Conservation (phyloP, 2,329 filamentous ascomycete species). For the Cryphonectria radicalis region DNA sequence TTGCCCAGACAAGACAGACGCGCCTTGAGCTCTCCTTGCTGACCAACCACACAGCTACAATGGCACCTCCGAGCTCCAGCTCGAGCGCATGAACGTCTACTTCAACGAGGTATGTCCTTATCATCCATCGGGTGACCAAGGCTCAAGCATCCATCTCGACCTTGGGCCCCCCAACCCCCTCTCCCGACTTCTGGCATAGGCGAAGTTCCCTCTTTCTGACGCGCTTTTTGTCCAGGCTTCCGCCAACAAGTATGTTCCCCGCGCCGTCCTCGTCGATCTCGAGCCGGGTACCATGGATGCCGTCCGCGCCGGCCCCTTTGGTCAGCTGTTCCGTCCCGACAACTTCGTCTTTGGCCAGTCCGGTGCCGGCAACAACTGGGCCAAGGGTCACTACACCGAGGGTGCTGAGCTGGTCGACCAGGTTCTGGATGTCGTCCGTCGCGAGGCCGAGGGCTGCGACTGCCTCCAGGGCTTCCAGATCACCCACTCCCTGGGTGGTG, state of each 20-base stretch:
- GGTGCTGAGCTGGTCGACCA: slow-evolving; percentile 98
- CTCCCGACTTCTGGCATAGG: neutral
- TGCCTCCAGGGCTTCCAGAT: slow-evolving; percentile 99
- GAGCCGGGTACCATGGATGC: slow-evolving; percentile 99
- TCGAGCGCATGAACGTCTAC: slow-evolving; percentile 99
- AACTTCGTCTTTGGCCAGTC: slow-evolving; percentile 99
- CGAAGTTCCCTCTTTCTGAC: neutral
- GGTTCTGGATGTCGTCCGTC: slow-evolving; percentile 96
- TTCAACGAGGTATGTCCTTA: slow-evolving; percentile 71
- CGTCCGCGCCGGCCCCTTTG: slow-evolving; percentile 96
- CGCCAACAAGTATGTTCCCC: slow-evolving; percentile 98
- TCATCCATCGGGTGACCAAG: no score
- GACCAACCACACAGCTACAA: slow-evolving; percentile 72
- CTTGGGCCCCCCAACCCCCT: no score
- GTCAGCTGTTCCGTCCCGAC: slow-evolving; percentile 98
- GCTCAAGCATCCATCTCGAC: neutral
- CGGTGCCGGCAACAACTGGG: slow-evolving; percentile 99
- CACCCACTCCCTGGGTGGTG: slow-evolving; percentile 99
- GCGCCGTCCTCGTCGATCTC: slow-evolving; percentile 98
- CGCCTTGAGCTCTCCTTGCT: slow-evolving; percentile 15
- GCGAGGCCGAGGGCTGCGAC: slow-evolving; percentile 98
- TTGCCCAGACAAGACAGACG: neutral
- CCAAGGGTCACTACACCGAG: slow-evolving; percentile 99
- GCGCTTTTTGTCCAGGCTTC: slow-evolving; percentile 66
- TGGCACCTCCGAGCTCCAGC: slow-evolving; percentile 96